Percentiles rank a stretch among this genome's conserved stretches.
Evolutionary conservation across 208 protist genomes (phyloP).

Genomic region (Herpetomonas muscarum): DNA sequence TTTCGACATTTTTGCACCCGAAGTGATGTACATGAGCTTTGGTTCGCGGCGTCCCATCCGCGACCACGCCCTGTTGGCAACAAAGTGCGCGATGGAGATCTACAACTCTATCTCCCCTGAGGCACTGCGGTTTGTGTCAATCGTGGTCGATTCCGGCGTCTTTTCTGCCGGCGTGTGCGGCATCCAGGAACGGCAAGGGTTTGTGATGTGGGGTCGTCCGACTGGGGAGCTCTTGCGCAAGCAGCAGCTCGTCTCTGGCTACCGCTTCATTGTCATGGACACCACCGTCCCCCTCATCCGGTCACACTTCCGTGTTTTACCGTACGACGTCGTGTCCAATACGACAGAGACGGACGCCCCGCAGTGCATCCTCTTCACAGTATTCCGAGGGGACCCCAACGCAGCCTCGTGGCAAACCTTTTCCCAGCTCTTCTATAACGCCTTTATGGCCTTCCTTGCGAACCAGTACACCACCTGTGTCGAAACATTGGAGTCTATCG

Average conservation of each 20-base stretch:
- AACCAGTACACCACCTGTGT: conserved; percentile 11
- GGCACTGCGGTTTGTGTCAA: conserved; percentile 14
- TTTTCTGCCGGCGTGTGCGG: conserved; percentile 32
- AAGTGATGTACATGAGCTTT: conserved; percentile 38
- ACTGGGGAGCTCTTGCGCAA: conserved; percentile 19
- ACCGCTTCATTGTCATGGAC: conserved; percentile 32
- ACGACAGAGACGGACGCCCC: conserved; percentile 8
- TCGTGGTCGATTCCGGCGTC: conserved; percentile 35
- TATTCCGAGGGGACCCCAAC: conserved; percentile 20
- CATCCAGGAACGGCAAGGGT: conserved; percentile 24
- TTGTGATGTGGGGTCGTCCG: conserved; percentile 28
- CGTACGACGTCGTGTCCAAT: conserved; percentile 24
- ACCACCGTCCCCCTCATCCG: conserved; percentile 28
- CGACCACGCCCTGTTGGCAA: conserved; percentile 30
- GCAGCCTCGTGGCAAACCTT: conserved; percentile 16
- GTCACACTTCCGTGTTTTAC: conserved; percentile 25
- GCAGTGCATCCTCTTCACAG: conserved; percentile 22
- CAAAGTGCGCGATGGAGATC: conserved; percentile 30
- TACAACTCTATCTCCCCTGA: conserved; percentile 16
- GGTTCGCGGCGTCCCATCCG: conserved; percentile 17
- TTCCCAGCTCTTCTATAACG: conserved; percentile 9
- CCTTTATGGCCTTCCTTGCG: conserved; percentile 15
- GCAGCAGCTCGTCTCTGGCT: conserved; percentile 18
- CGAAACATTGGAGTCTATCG: neutral
- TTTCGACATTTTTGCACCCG: conserved; percentile 33